These are phyloP conservation scores for Neofusicoccum kwambonambiense DNA, from an alignment of 2,329 filamentous ascomycete genomes.

Conservation along the genomic window DNA sequence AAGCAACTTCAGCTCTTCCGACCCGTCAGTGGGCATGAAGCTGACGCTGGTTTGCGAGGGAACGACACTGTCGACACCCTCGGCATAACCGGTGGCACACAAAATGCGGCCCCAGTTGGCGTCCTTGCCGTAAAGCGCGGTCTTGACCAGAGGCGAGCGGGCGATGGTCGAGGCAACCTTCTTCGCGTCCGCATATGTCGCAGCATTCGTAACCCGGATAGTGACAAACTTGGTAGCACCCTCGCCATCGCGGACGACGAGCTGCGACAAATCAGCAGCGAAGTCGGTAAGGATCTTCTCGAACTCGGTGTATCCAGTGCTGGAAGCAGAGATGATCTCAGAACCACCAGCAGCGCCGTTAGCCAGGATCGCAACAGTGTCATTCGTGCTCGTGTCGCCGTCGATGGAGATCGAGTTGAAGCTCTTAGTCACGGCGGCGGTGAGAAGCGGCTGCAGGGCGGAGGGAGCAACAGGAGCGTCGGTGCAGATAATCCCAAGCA, in stretches of 20 bases:
- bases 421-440: conserved; percentile 72
- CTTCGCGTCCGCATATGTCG: conserved; percentile 68
- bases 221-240: conserved; percentile 98
- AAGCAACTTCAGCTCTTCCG: conserved; percentile 70
- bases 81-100: conserved; percentile 84
- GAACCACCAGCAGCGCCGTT: conserved; percentile 85
- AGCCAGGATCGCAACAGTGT: conserved; percentile 90
- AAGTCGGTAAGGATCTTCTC: conserved; percentile 71
- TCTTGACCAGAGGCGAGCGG: conserved; percentile 91
- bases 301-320: conserved; percentile 64
- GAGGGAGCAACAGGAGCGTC: conserved; percentile 75
- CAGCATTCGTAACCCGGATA: conserved; percentile 75
- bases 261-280: conserved; percentile 79
- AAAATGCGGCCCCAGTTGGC: conserved; percentile 98
- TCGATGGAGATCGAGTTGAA: conserved; percentile 98
- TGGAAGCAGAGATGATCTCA: conserved; percentile 54
- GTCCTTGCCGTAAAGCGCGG: conserved; percentile 92
- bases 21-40: conserved; percentile 76
- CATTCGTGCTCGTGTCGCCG: conserved; percentile 96
- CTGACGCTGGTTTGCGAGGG: conserved; percentile 74
- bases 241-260: conserved; percentile 93
- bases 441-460: conserved; percentile 69
- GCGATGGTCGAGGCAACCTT: conserved; percentile 86
- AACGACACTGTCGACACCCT: conserved; percentile 62
- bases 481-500: conserved; percentile 87